Evolutionary conservation across 768 basidiomycete species (phyloP).

Genomic region (Pulveroboletus sp.): DNA sequence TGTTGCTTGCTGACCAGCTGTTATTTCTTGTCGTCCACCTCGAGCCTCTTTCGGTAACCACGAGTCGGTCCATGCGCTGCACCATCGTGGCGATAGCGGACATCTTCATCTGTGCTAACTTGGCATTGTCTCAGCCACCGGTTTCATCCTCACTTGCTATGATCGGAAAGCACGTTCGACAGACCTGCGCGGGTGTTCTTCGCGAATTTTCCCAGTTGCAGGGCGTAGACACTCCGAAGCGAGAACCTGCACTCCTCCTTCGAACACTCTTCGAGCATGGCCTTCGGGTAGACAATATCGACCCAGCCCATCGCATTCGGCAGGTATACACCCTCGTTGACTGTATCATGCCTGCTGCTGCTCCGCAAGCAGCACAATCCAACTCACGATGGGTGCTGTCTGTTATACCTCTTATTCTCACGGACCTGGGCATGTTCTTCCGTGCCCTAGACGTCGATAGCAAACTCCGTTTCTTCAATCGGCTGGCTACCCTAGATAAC

Average conservation of each 20-base stretch:
- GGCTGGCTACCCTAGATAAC: slow-evolving; percentile 52
- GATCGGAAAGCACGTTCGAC: slow-evolving; percentile 38
- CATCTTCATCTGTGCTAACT: slow-evolving; percentile 51
- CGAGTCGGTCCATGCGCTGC: slow-evolving; percentile 44
- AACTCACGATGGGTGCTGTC: slow-evolving; percentile 45
- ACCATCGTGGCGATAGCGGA: slow-evolving; percentile 45
- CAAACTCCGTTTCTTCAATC: slow-evolving; percentile 48
- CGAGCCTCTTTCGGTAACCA: slow-evolving; percentile 42
- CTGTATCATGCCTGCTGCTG: slow-evolving; percentile 43
- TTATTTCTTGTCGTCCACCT: slow-evolving; percentile 49
- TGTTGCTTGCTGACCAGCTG: slow-evolving; percentile 50
- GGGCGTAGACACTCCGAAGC: slow-evolving; percentile 31
- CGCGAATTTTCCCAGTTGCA: slow-evolving; percentile 32
- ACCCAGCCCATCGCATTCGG: slow-evolving; percentile 52
- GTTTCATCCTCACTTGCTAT: slow-evolving; percentile 17
- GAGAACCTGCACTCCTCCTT: slow-evolving; percentile 49
- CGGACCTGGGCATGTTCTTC: slow-evolving; percentile 53
- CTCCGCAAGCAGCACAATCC: slow-evolving; percentile 24
- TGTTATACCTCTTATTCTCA: slow-evolving; percentile 54
- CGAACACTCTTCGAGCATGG: slow-evolving; percentile 52
- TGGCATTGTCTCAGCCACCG: slow-evolving; percentile 39
- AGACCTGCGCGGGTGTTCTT: slow-evolving; percentile 50
- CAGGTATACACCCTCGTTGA: slow-evolving; percentile 57
- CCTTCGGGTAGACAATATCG: slow-evolving; percentile 34
- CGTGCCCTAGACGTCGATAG: slow-evolving; percentile 51